These are phyloP conservation scores for Penicillium sp. DNA, from an alignment of 2,329 filamentous ascomycete genomes.

Conservation along the genomic window DNA sequence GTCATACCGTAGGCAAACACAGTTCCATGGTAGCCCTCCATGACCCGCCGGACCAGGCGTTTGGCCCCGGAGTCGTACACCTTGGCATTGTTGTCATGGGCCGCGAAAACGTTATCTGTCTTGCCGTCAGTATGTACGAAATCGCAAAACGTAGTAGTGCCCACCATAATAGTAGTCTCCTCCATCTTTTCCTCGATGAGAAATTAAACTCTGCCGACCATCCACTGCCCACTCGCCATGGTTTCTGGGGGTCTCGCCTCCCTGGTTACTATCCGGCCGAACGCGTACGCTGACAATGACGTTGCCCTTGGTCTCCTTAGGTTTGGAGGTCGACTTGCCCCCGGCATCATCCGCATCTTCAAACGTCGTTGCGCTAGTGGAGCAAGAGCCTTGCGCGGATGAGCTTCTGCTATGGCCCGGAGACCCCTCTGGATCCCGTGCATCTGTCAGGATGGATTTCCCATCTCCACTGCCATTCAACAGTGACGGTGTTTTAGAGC, in stretches of 20 bases:
- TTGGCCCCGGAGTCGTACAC: conserved; percentile 96
- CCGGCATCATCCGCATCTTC: conserved; percentile 70
- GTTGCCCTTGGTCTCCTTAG: conserved; percentile 83
- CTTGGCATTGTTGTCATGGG: conserved; percentile 88
- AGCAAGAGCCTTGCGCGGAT: conserved; percentile 88
- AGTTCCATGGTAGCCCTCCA: conserved; percentile 98
- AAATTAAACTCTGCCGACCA: conserved; percentile 75
- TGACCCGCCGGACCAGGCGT: conserved; percentile 88
- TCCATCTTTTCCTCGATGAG: conserved; percentile 83
- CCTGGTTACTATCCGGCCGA: conserved; percentile 71
- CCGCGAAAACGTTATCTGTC: conserved; percentile 91
- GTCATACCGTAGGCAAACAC: conserved; percentile 99
- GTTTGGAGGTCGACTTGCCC: conserved; percentile 32
- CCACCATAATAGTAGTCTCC: conserved; percentile 91
- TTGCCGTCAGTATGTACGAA: conserved; percentile 4
- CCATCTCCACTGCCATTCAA: conserved; percentile 77
- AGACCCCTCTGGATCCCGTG: conserved; percentile 74
- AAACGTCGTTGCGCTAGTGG: conserved; percentile 83
- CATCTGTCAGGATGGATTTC: conserved; percentile 66
- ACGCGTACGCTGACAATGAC: conserved; percentile 94
- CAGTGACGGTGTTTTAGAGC: conserved; percentile 65
- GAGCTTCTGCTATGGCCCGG: conserved; percentile 87
- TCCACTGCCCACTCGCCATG: conserved; percentile 93
- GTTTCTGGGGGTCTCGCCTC: conserved; percentile 56
- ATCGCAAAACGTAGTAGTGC: conserved; percentile 24